phyloP scores from a whole-genome alignment of 2,329 filamentous ascomycete genomes.

The Alternaria triticina region DNA sequence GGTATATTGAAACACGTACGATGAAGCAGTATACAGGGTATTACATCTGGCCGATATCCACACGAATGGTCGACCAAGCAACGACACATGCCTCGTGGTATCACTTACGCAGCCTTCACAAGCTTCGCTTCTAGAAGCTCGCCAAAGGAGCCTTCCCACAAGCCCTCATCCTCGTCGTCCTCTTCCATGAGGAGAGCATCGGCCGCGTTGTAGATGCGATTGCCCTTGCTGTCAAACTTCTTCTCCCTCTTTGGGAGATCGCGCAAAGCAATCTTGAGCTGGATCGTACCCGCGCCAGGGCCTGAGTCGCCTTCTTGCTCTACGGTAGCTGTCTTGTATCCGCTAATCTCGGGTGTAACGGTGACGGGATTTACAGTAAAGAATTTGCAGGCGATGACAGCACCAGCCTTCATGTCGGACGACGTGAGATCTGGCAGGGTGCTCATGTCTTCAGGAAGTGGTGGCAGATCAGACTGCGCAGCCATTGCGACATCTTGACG shows the following conservation, averaged over 20 bases:
- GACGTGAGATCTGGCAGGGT: slow-evolving; percentile 59
- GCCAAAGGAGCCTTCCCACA: slow-evolving; percentile 34
- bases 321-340: slow-evolving; percentile 68
- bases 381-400: slow-evolving; percentile 72
- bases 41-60: neutral
- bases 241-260: slow-evolving; percentile 67
- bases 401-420: slow-evolving; percentile 61
- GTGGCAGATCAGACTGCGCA: slow-evolving; percentile 65
- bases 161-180: slow-evolving; percentile 33
- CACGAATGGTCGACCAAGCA: neutral
- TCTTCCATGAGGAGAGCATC: slow-evolving; percentile 42
- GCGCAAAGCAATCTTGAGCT: slow-evolving; percentile 71
- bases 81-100: neutral
- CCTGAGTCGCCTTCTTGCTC: slow-evolving; percentile 56
- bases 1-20: slow-evolving; percentile 8
- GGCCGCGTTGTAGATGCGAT: slow-evolving; percentile 74
- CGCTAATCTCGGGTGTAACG: slow-evolving; percentile 68
- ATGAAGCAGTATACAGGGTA: neutral
- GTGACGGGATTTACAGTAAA: slow-evolving; percentile 65
- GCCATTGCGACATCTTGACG: slow-evolving; percentile 54
- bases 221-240: slow-evolving; percentile 71
- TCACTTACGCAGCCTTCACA: slow-evolving; percentile 27
- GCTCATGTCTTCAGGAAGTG: slow-evolving; percentile 64
- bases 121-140: slow-evolving; percentile 41
- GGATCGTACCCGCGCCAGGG: slow-evolving; percentile 59